Evolutionary conservation across 495 filamentous ascomycete genomes (phyloP).

Genomic region (Lophium mytilinum): DNA sequence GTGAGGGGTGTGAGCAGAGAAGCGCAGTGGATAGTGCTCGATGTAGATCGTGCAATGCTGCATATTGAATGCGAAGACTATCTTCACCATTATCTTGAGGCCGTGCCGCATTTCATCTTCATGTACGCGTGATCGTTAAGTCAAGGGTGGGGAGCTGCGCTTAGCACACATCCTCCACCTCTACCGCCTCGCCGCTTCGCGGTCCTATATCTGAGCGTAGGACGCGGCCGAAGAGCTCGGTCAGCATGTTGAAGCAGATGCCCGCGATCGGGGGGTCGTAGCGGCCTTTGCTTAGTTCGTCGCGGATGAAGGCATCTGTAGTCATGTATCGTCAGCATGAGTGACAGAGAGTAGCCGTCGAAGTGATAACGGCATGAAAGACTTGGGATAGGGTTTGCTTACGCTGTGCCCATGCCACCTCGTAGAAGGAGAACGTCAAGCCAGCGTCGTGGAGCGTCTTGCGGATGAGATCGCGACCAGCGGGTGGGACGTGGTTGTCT

Average conservation of each 20-base stretch:
- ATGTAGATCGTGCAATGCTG: too few species aligned
- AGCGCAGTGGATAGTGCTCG: too few species aligned
- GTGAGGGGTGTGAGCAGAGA: too few species aligned
- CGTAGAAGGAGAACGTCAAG: slow-evolving; percentile 73
- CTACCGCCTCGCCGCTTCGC: slow-evolving; percentile 32
- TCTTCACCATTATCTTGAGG: neutral
- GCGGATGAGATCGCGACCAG: slow-evolving; percentile 78
- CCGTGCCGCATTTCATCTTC: neutral
- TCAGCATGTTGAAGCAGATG: slow-evolving; percentile 84
- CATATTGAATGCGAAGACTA: too few species aligned
- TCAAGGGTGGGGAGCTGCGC: neutral
- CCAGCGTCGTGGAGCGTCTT: slow-evolving; percentile 71
- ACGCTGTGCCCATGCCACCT: slow-evolving; percentile 86
- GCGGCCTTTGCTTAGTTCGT: slow-evolving; percentile 85
- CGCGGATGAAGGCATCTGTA: slow-evolving; percentile 82
- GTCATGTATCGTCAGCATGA: neutral
- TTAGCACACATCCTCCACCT: slow-evolving; percentile 41
- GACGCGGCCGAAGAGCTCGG: slow-evolving; percentile 75
- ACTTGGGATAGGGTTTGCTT: slow-evolving; percentile 26
- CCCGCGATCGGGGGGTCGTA: slow-evolving; percentile 84
- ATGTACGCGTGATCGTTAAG: neutral
- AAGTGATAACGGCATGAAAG: neutral
- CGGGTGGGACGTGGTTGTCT: slow-evolving; percentile 83
- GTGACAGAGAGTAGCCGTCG: too few species aligned
- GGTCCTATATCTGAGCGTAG: slow-evolving; percentile 69